Percentiles rank a stretch among this genome's conserved stretches.
These are phyloP conservation scores for Entonaema liquescens DNA, from an alignment of 495 filamentous ascomycete species.

Conservation along the genomic window DNA sequence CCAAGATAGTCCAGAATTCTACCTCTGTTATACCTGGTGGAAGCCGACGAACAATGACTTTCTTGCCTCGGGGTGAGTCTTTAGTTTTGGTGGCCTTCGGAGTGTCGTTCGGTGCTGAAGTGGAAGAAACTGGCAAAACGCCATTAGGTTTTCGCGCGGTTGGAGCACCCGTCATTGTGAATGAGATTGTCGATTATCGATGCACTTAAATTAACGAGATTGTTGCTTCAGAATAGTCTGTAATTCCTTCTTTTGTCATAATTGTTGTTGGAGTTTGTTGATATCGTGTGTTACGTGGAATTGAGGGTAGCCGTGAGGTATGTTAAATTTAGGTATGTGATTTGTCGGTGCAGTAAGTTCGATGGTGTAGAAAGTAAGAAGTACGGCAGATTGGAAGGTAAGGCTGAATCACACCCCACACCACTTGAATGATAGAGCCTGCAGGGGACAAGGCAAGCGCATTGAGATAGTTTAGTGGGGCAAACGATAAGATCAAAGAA, in stretches of 20 bases:
- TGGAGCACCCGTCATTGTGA: not conserved
- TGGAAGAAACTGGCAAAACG: constrained; percentile 67
- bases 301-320: not conserved
- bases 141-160: constrained; percentile 35
- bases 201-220: not conserved
- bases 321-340: not conserved
- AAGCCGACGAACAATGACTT: constrained; percentile 84
- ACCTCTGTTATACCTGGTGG: constrained; percentile 83
- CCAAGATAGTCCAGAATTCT: constrained; percentile 77
- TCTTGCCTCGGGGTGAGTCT: constrained; percentile 71
- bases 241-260: not conserved
- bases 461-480: not conserved
- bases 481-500: not conserved
- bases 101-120: constrained; percentile 62
- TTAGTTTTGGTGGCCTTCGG: constrained; percentile 62
- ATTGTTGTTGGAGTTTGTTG: not conserved
- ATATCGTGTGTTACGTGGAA: not conserved
- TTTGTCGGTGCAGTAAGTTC: not conserved
- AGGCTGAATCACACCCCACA: not conserved
- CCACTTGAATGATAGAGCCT: not conserved
- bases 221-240: not conserved
- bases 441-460: not conserved
- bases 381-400: not conserved
- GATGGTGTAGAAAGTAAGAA: not conserved
- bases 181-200: not conserved